Evolutionary conservation across 495 filamentous ascomycete genomes (phyloP).

Genomic region (Aspergillus homomorphus): DNA sequence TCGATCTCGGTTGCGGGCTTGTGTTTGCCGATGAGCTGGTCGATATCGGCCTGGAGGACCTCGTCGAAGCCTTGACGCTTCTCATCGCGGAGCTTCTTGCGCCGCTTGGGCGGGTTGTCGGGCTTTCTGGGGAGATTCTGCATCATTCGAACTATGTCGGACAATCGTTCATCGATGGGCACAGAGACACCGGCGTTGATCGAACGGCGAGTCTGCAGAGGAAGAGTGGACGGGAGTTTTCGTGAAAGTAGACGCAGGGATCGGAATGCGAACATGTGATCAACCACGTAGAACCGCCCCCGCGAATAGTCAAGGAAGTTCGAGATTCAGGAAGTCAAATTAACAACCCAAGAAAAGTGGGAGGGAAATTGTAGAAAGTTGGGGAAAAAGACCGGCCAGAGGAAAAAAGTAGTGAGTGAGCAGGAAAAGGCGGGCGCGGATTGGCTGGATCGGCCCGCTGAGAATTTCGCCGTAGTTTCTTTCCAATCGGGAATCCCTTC

Average conservation of each 20-base stretch:
- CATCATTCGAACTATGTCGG: conserved; percentile 21
- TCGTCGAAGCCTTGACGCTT: conserved; percentile 57
- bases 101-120: conserved; percentile 41
- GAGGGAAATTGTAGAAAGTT: background rate
- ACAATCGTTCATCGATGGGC: background rate
- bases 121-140: conserved; percentile 27
- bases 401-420: background rate
- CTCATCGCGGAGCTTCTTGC: conserved; percentile 51
- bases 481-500: conserved; percentile 15
- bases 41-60: conserved; percentile 69
- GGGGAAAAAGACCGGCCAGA: background rate
- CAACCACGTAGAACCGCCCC: background rate
- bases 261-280: conserved; percentile 13
- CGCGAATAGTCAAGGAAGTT: background rate
- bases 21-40: conserved; percentile 53
- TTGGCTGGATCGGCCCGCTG: conserved; percentile 26
- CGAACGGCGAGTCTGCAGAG: conserved; percentile 4
- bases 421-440: conserved; percentile 19
- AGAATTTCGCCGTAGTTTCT: conserved; percentile 21
- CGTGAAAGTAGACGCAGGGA: background rate
- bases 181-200: conserved; percentile 6
- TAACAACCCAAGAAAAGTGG: background rate
- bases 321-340: no score
- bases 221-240: conserved; percentile 7
- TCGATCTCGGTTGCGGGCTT: conserved; percentile 30